phyloP scores from a whole-genome alignment of 1,284 basidiomycete species.

The Naganishia liquefaciens region DNA sequence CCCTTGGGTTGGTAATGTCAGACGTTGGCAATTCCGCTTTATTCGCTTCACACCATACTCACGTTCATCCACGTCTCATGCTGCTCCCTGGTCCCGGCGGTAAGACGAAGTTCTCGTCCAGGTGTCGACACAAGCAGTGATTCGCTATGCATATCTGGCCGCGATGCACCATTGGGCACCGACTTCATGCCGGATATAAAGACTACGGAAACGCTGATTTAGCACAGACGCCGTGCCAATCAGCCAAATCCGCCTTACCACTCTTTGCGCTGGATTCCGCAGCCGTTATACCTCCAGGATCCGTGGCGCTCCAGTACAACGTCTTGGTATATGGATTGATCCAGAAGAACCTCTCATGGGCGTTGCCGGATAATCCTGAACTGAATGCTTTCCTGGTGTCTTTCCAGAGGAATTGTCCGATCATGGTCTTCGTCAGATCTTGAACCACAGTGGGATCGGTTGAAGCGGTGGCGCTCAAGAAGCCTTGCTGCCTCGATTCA shows the following conservation, averaged over 20 bases:
- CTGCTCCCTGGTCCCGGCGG: slow-evolving; percentile 86
- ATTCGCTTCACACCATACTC: not conserved
- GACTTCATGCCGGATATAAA: slow-evolving; percentile 89
- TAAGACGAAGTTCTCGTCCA: slow-evolving; percentile 96
- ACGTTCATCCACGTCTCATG: slow-evolving; percentile 91
- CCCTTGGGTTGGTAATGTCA: slow-evolving; percentile 36
- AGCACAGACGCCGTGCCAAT: slow-evolving; percentile 31
- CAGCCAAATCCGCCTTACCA: slow-evolving; percentile 62
- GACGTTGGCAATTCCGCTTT: not conserved
- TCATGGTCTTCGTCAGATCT: slow-evolving; percentile 99
- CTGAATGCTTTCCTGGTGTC: slow-evolving; percentile 91
- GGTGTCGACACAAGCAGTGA: slow-evolving; percentile 91
- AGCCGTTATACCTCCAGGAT: slow-evolving; percentile 83
- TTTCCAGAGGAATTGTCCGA: slow-evolving; percentile 97
- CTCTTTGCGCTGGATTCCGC: slow-evolving; percentile 94
- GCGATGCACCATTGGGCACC: slow-evolving; percentile 88
- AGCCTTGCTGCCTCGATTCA: not conserved
- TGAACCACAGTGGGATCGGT: slow-evolving; percentile 89
- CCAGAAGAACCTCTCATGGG: slow-evolving; percentile 98
- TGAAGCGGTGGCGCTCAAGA: slow-evolving; percentile 43
- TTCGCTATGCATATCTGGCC: slow-evolving; percentile 87
- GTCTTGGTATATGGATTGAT: slow-evolving; percentile 98
- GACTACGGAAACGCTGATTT: slow-evolving; percentile 60
- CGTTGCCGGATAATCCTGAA: slow-evolving; percentile 82
- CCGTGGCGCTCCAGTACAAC: slow-evolving; percentile 92